Percentiles rank a stretch among this genome's conserved stretches.
phyloP scores from a whole-genome alignment of 176 grass and related monocot species.

The Bromus sterilis region DNA sequence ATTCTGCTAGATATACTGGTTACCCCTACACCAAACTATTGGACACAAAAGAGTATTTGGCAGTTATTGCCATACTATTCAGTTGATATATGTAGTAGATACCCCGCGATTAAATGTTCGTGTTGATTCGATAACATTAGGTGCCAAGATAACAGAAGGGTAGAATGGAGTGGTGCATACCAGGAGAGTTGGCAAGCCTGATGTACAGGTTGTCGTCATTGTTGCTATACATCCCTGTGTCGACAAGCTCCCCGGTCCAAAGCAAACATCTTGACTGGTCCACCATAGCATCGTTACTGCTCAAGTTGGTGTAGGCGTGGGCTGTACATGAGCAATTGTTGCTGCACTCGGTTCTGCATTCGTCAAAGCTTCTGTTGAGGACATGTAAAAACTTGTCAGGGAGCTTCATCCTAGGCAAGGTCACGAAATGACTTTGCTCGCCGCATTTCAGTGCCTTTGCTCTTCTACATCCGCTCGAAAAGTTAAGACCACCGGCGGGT shows the following conservation, averaged over 20 bases:
- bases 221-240: conserved; percentile 5
- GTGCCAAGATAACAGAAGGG: not conserved
- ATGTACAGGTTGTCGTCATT: conserved; percentile 34
- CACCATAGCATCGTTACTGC: not conserved
- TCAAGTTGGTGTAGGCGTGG: conserved; percentile 26
- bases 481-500: not conserved
- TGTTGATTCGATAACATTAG: too few relatives aligned
- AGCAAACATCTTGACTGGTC: conserved; percentile 35
- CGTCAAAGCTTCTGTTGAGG: conserved; percentile 18
- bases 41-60: not conserved
- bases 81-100: not conserved
- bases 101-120: too few relatives aligned
- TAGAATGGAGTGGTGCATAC: not conserved
- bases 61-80: not conserved
- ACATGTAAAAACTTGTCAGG: conserved; percentile 26
- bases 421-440: not conserved
- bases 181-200: conserved; percentile 18
- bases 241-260: conserved; percentile 34
- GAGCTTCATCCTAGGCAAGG: conserved; percentile 22
- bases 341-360: conserved; percentile 28
- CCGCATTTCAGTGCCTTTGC: conserved; percentile 3
- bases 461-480: conserved; percentile 25
- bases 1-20: not conserved
- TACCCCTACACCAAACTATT: not conserved
- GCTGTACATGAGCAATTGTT: conserved; percentile 38